phyloP scores from a whole-genome alignment of 164 flowering plant genomes.

The Cinnamomum chago region DNA sequence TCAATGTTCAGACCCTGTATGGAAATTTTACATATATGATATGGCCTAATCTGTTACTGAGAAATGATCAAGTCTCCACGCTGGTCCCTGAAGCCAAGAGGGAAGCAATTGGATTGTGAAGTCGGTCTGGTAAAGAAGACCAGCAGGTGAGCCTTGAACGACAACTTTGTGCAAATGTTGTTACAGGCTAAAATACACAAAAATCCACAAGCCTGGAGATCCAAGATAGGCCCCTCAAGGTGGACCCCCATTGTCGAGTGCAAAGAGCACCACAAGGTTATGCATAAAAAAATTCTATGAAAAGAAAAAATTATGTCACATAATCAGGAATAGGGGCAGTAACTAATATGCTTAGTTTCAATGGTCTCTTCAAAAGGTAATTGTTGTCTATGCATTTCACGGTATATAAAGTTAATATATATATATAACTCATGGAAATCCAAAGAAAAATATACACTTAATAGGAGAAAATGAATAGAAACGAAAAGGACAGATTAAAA shows the following conservation, averaged over 20 bases:
- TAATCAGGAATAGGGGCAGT: background rate
- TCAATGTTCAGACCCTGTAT: too few species aligned
- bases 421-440: slow-evolving; percentile 4
- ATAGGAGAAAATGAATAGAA: slow-evolving; percentile 2
- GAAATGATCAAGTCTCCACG: too few species aligned
- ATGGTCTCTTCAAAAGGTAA: background rate
- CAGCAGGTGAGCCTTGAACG: too few species aligned
- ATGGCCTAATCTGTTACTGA: too few species aligned
- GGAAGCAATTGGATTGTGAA: too few species aligned
- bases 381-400: background rate
- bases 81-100: too few species aligned
- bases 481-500: background rate
- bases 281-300: too few species aligned
- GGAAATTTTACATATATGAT: too few species aligned
- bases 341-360: background rate
- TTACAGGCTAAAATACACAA: too few species aligned
- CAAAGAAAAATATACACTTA: slow-evolving; percentile 8
- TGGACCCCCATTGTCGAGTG: background rate
- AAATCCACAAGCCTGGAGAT: too few species aligned
- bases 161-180: too few species aligned
- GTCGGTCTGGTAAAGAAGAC: too few species aligned
- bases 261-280: background rate
- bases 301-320: background rate
- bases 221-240: background rate
- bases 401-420: background rate